These are phyloP conservation scores for Rhynchospora pubera DNA, from an alignment of 176 grass and related monocot genomes.

Conservation along the genomic window DNA sequence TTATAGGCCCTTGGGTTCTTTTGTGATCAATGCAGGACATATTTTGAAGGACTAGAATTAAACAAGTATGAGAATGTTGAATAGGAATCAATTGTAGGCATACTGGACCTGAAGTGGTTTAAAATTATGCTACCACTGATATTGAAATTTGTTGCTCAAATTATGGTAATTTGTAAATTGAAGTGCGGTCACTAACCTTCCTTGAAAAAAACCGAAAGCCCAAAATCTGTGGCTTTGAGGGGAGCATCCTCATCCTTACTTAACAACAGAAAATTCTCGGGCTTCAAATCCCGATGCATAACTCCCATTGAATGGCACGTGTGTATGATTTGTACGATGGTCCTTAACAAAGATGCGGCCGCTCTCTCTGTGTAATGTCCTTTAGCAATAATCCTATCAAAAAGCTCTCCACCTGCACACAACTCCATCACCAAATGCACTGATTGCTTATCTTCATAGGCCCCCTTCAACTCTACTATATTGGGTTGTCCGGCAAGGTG, in stretches of 20 bases:
- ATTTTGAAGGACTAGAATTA: neutral
- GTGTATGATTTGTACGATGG: constrained; percentile 91
- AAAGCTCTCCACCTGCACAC: constrained; percentile 88
- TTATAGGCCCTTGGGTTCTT: neutral
- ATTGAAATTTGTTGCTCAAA: no score
- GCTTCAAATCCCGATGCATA: constrained; percentile 93
- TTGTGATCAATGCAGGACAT: neutral
- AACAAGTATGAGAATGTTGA: neutral
- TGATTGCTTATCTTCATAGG: constrained; percentile 89
- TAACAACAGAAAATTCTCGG: constrained; percentile 82
- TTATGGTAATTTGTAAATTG: neutral
- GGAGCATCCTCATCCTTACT: constrained; percentile 75
- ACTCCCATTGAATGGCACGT: constrained; percentile 92
- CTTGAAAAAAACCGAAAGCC: constrained; percentile 89
- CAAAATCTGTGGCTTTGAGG: constrained; percentile 80
- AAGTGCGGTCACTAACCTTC: constrained; percentile 25
- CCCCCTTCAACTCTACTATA: constrained; percentile 82
- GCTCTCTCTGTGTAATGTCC: constrained; percentile 85
- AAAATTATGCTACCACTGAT: no score
- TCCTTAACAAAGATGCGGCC: constrained; percentile 61
- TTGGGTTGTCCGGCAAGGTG: constrained; percentile 92
- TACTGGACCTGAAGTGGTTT: neutral
- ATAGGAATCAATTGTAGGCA: neutral
- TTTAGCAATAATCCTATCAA: constrained; percentile 80
- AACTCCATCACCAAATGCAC: constrained; percentile 98